These are phyloP conservation scores for Alternaria sp. DNA, from an alignment of 2,329 filamentous ascomycete species.

Conservation along the genomic window DNA sequence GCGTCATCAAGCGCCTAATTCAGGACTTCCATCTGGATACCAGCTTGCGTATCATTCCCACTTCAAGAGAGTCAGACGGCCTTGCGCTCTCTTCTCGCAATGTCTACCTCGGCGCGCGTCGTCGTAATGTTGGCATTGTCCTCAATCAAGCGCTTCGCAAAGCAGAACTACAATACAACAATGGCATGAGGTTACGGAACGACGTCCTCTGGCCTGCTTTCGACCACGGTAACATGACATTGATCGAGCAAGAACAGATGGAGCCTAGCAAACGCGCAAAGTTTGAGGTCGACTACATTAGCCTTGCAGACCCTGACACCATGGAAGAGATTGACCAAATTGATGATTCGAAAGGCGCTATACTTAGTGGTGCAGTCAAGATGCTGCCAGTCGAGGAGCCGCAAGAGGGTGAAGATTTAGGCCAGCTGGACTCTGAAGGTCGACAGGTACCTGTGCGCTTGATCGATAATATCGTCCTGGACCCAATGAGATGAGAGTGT, in stretches of 20 bases:
- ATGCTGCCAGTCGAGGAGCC: slow-evolving; percentile 82
- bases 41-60: slow-evolving; percentile 75
- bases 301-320: slow-evolving; percentile 82
- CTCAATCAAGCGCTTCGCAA: slow-evolving; percentile 72
- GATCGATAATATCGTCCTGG: slow-evolving; percentile 88
- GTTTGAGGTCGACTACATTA: slow-evolving; percentile 92
- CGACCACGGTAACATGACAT: slow-evolving; percentile 61
- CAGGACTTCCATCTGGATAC: slow-evolving; percentile 83
- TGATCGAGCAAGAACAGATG: slow-evolving; percentile 68
- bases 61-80: slow-evolving; percentile 78
- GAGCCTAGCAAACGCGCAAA: slow-evolving; percentile 66
- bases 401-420: slow-evolving; percentile 71
- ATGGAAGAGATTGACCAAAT: slow-evolving; percentile 79
- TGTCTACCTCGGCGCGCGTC: slow-evolving; percentile 81
- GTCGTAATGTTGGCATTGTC: slow-evolving; percentile 74
- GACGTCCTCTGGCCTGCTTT: slow-evolving; percentile 76
- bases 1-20: slow-evolving; percentile 85
- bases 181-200: slow-evolving; percentile 61
- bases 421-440: slow-evolving; percentile 71
- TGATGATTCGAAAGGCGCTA: slow-evolving; percentile 73
- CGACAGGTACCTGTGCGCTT: slow-evolving; percentile 79
- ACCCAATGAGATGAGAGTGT: slow-evolving; percentile 26
- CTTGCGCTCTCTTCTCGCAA: slow-evolving; percentile 92
- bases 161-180: slow-evolving; percentile 70
- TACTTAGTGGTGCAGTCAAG: slow-evolving; percentile 88